A percentile compares a stretch with the other conserved stretches of the same genome.
phyloP scores from a whole-genome alignment of 2,329 filamentous ascomycete species.

The Dothistroma septosporum region DNA sequence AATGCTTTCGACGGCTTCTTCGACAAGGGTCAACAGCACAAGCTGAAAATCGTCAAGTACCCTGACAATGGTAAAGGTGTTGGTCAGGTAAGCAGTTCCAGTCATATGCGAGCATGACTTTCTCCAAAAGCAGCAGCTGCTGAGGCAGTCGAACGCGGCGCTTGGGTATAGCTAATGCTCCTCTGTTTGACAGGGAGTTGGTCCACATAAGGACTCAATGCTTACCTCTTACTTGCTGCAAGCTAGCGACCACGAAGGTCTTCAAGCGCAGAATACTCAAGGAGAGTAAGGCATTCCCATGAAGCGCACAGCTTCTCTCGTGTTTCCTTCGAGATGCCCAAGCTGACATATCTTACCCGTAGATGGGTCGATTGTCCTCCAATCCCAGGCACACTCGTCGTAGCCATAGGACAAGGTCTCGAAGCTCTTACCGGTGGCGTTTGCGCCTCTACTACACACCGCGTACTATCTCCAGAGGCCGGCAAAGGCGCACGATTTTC shows the following conservation, averaged over 20 bases:
- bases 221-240: slow-evolving; percentile 77
- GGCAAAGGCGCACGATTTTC: slow-evolving; percentile 71
- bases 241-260: slow-evolving; percentile 66
- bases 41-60: slow-evolving; percentile 85
- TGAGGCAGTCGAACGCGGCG: too few species aligned
- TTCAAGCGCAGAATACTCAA: slow-evolving; percentile 76
- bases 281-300: slow-evolving; percentile 76
- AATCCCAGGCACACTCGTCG: slow-evolving; percentile 70
- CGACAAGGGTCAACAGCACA: slow-evolving; percentile 68
- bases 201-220: slow-evolving; percentile 83
- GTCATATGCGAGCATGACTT: too few species aligned
- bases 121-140: too few species aligned
- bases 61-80: slow-evolving; percentile 61
- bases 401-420: slow-evolving; percentile 81
- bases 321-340: too few species aligned
- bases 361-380: slow-evolving; percentile 49
- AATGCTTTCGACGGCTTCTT: slow-evolving; percentile 76
- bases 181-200: slow-evolving; percentile 47
- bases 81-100: slow-evolving; percentile 40
- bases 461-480: slow-evolving; percentile 68
- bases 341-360: background rate
- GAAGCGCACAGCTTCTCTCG: background rate
- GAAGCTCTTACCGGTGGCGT: slow-evolving; percentile 82
- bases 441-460: slow-evolving; percentile 75
- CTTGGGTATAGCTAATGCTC: too few species aligned